A percentile compares a stretch with the other conserved stretches of the same genome.
Conservation (phyloP, 805 yeast species). For the Pichia gijzeniarum region DNA sequence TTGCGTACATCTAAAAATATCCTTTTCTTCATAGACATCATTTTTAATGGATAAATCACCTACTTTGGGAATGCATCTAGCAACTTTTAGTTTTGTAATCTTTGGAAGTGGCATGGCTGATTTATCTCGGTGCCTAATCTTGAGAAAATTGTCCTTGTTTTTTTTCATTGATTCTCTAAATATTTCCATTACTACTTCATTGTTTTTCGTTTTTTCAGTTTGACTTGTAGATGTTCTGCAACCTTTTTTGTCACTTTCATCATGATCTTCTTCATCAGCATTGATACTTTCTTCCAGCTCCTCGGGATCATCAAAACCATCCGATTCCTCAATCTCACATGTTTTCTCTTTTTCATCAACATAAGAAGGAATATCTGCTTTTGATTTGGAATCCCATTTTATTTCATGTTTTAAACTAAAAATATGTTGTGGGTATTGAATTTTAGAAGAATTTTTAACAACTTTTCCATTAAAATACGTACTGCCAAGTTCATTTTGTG, state of each 20-base stretch:
- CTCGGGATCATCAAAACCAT: too few species aligned
- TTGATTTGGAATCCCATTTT: neutral
- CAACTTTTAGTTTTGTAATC: slow-evolving; percentile 2
- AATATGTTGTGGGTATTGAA: neutral
- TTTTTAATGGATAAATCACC: neutral
- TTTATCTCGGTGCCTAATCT: neutral
- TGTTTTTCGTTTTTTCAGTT: neutral
- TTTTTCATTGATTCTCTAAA: slow-evolving; percentile 8
- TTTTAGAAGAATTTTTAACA: neutral
- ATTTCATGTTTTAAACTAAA: neutral
- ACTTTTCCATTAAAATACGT: neutral
- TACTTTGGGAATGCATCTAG: neutral
- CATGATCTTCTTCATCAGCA: too few species aligned
- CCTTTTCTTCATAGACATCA: slow-evolving; percentile 4
- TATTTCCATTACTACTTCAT: slow-evolving; percentile 3
- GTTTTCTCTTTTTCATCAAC: too few species aligned
- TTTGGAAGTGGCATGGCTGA: neutral
- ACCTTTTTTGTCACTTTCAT: too few species aligned
- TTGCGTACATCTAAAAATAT: slow-evolving; percentile 24
- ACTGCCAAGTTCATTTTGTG: neutral
- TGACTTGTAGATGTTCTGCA: too few species aligned
- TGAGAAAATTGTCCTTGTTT: slow-evolving; percentile 3
- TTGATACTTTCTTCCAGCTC: too few species aligned
- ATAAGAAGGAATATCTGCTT: too few species aligned
- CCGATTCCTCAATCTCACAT: too few species aligned